Evolutionary conservation across 495 filamentous ascomycete species (phyloP).

Genomic region (Penicillium canescens): DNA sequence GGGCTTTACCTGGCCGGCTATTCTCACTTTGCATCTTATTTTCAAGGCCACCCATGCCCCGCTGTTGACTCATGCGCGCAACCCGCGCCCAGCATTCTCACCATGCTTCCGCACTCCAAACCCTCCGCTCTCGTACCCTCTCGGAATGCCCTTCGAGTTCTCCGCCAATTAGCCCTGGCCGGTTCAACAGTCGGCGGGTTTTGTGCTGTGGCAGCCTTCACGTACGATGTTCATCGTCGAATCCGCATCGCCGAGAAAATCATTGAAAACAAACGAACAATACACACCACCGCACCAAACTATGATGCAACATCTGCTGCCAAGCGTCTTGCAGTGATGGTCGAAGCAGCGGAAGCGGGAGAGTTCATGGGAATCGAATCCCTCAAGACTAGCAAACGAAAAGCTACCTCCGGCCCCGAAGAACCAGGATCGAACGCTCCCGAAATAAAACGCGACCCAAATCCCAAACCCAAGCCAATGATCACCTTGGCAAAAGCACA

Average conservation of each 20-base stretch:
- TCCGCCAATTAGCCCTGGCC: conserved; percentile 44
- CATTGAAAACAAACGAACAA: conserved; percentile 43
- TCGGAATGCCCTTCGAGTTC: conserved; percentile 46
- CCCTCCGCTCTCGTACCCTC: conserved; percentile 39
- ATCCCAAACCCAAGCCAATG: conserved; percentile 1
- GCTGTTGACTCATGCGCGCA: conserved; percentile 23
- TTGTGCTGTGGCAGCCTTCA: conserved; percentile 42
- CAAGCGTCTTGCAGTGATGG: conserved; percentile 37
- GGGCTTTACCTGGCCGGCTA: neutral
- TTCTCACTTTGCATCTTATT: neutral
- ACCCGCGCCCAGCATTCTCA: conserved; percentile 27
- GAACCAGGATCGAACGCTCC: neutral
- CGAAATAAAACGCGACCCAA: neutral
- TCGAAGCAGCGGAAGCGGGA: conserved; percentile 44
- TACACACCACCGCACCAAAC: conserved; percentile 45
- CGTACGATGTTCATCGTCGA: conserved; percentile 45
- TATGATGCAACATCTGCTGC: conserved; percentile 48
- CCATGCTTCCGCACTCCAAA: conserved; percentile 37
- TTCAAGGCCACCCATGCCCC: conserved; percentile 17
- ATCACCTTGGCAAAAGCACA: conserved; percentile 1
- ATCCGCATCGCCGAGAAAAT: conserved; percentile 43
- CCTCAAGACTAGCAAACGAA: conserved; percentile 31
- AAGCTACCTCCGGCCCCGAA: conserved; percentile 3
- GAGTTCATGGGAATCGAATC: conserved; percentile 42
- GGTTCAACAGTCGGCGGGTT: conserved; percentile 42